Conservation (phyloP, 768 basidiomycete species). For the Rhizopogon vinicolor region DNA sequence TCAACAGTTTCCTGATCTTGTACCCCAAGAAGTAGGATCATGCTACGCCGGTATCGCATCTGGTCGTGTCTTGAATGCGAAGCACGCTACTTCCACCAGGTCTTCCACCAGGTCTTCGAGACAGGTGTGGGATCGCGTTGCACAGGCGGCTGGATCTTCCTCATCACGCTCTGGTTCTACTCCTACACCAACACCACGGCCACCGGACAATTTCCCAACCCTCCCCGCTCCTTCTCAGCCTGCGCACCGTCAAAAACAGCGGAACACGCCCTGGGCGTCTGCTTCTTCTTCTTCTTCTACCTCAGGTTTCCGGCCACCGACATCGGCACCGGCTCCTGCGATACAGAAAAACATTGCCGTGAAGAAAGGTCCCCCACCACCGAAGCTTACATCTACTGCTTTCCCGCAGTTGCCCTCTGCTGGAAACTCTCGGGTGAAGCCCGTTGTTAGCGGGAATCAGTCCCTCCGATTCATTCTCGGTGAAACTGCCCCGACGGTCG, state of each 20-base stretch:
- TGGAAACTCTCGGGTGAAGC: slow-evolving; percentile 34
- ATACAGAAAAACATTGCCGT: background rate
- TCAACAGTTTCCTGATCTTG: slow-evolving; percentile 78
- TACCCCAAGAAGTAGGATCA: slow-evolving; percentile 50
- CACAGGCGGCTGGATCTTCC: slow-evolving; percentile 61
- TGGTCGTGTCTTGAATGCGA: slow-evolving; percentile 81
- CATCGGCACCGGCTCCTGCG: slow-evolving; percentile 13
- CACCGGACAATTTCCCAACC: slow-evolving; percentile 26
- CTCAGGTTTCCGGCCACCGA: slow-evolving; percentile 16
- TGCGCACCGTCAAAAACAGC: slow-evolving; percentile 38
- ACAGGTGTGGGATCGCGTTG: slow-evolving; percentile 84
- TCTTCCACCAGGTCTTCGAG: slow-evolving; percentile 55
- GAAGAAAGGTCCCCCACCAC: slow-evolving; percentile 15
- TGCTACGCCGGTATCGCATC: slow-evolving; percentile 78
- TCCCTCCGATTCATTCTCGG: slow-evolving; percentile 68
- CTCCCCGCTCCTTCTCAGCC: slow-evolving; percentile 13
- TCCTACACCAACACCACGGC: slow-evolving; percentile 18
- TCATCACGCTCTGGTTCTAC: slow-evolving; percentile 26
- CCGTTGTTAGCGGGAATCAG: slow-evolving; percentile 54
- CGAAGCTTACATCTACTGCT: slow-evolving; percentile 46
- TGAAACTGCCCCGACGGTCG: slow-evolving; percentile 27
- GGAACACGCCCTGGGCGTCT: slow-evolving; percentile 62
- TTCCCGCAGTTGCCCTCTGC: slow-evolving; percentile 70
- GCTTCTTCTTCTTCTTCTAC: slow-evolving; percentile 18
- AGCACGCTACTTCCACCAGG: slow-evolving; percentile 62